These are phyloP conservation scores for Glycine soja DNA, from an alignment of 306 rosid genomes.

Conservation along the genomic window DNA sequence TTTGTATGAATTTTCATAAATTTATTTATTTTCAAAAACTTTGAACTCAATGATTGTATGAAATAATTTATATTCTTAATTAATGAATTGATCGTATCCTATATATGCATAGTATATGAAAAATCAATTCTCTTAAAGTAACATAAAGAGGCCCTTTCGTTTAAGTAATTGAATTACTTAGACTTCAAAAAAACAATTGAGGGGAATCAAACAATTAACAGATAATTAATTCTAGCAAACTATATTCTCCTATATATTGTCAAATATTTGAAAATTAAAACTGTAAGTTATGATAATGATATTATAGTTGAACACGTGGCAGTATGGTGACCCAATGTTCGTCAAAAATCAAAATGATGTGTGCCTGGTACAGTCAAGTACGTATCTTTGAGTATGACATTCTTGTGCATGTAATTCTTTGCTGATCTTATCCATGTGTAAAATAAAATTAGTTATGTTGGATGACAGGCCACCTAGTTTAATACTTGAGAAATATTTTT, in stretches of 20 bases:
- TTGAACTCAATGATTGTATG: no score
- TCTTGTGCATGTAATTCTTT: constrained; percentile 16
- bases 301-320: background rate
- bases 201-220: background rate
- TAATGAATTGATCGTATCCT: background rate
- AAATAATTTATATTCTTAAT: no score
- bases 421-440: background rate
- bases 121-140: background rate
- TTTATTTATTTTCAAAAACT: no score
- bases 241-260: background rate
- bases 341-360: constrained; percentile 23
- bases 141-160: no score
- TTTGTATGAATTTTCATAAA: no score
- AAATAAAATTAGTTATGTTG: constrained; percentile 2
- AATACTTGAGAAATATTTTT: constrained; percentile 12
- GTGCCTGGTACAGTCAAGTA: constrained; percentile 22
- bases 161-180: no score
- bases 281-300: background rate
- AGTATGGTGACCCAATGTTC: constrained; percentile 10
- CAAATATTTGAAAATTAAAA: constrained; percentile 28
- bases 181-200: no score
- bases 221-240: background rate
- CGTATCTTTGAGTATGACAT: constrained; percentile 48
- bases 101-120: background rate
- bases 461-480: constrained; percentile 59